A percentile compares a stretch with the other conserved stretches of the same genome.
Evolutionary conservation across 2,329 filamentous ascomycete genomes (phyloP).

Genomic region (Pseudocercospora crystallina): DNA sequence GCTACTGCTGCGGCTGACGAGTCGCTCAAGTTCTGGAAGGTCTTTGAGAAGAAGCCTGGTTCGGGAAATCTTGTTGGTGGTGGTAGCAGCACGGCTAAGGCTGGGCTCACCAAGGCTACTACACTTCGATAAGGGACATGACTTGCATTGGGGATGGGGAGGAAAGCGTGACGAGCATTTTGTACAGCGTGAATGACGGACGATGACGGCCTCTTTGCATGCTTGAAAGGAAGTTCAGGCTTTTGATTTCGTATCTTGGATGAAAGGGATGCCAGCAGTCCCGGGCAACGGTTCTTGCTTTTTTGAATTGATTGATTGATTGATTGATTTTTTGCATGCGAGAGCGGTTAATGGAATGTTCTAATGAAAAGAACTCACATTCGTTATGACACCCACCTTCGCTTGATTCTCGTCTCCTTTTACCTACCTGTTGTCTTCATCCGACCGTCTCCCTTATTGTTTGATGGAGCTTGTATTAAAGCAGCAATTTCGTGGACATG

Average conservation of each 20-base stretch:
- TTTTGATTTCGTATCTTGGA: background rate
- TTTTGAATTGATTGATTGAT: background rate
- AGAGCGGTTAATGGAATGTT: conserved; percentile 1
- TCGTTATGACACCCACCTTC: background rate
- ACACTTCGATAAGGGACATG: conserved; percentile 50
- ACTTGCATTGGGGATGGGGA: background rate
- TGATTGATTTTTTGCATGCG: conserved; percentile 2
- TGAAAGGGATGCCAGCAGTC: background rate
- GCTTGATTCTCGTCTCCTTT: background rate
- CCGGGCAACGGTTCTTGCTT: background rate
- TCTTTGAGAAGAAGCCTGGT: conserved; percentile 97
- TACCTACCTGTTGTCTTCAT: no score
- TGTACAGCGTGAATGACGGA: conserved; percentile 1
- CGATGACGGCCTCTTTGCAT: conserved; percentile 5
- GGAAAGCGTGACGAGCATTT: background rate
- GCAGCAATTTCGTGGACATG: background rate
- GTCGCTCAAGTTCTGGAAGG: conserved; percentile 99
- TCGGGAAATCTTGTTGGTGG: conserved; percentile 63
- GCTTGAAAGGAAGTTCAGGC: background rate
- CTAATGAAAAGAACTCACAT: conserved; percentile 8
- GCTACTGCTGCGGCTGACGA: conserved; percentile 95
- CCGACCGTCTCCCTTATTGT: background rate
- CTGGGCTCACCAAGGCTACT: conserved; percentile 90
- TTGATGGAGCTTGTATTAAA: background rate
- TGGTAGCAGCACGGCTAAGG: conserved; percentile 70